Conservation (phyloP, 495 filamentous ascomycete species). For the Neurospora sp. region DNA sequence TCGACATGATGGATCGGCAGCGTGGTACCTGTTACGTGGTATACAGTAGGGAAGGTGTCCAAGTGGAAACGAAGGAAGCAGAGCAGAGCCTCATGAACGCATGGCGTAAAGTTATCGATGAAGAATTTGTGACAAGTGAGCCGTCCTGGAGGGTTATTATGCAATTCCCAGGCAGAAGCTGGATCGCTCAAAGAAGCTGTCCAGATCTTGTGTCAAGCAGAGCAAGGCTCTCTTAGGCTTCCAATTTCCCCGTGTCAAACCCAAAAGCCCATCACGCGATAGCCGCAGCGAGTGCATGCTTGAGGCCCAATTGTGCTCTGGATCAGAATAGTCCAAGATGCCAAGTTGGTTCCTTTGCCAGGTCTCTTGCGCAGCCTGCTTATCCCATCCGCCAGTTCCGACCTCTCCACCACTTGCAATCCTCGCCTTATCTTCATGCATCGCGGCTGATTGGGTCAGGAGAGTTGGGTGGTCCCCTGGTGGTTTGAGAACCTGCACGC, state of each 20-base stretch:
- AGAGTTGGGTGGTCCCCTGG: background rate
- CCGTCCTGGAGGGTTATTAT: background rate
- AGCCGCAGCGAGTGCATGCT: background rate
- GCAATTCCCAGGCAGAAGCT: background rate
- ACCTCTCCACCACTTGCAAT: background rate
- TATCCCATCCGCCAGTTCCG: background rate
- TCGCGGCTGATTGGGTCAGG: background rate
- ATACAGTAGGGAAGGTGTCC: background rate
- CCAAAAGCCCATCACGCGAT: background rate
- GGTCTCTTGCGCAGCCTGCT: background rate
- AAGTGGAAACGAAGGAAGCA: background rate
- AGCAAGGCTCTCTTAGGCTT: background rate
- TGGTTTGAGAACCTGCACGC: background rate
- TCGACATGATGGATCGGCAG: background rate
- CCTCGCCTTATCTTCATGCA: background rate
- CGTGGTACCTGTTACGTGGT: background rate
- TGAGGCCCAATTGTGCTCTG: background rate
- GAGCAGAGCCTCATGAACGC: background rate
- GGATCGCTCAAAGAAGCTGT: background rate
- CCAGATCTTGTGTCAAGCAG: background rate
- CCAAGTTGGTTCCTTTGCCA: background rate
- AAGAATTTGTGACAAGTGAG: background rate
- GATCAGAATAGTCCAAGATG: background rate
- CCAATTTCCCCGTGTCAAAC: background rate
- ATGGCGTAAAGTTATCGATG: background rate